Percentiles rank a stretch among this genome's conserved stretches.
Conservation (phyloP, 23 red algal species). For the Rhodosorus marinus region DNA sequence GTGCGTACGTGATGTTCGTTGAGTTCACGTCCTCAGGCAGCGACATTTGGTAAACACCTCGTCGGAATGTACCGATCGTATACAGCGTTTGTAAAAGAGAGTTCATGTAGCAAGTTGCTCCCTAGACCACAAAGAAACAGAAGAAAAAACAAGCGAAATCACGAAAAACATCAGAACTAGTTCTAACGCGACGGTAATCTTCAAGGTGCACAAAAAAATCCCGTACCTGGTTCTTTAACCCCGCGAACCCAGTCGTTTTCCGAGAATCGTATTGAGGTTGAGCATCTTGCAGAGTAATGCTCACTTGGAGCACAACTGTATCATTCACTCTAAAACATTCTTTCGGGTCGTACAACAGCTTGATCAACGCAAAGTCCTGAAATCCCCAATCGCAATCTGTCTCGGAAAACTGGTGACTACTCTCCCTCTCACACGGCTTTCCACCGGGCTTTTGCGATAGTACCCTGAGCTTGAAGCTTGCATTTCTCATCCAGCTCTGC, state of each 20-base stretch:
- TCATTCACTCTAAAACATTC: constrained; percentile 14
- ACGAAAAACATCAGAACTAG: constrained; percentile 1
- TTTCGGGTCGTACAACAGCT: background rate
- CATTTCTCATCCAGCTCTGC: no score
- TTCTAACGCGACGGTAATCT: no score
- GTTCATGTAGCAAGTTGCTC: constrained; percentile 99
- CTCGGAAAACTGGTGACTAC: constrained; percentile 55
- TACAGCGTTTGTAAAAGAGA: constrained; percentile 92
- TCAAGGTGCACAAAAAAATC: constrained; percentile 97
- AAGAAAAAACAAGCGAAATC: background rate
- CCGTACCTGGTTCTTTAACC: constrained; percentile 95
- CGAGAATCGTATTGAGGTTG: constrained; percentile 13
- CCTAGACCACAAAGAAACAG: no score
- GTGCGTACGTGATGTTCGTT: constrained; percentile 27
- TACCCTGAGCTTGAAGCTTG: no score
- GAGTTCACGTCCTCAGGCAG: constrained; percentile 24
- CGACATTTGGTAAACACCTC: constrained; percentile 92
- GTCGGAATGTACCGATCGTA: constrained; percentile 68
- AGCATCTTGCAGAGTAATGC: constrained; percentile 23
- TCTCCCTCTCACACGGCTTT: constrained; percentile 36
- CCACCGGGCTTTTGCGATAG: no score
- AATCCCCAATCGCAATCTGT: constrained; percentile 92
- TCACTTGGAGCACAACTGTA: constrained; percentile 24
- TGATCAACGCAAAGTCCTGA: constrained; percentile 56
- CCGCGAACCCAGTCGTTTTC: constrained; percentile 86